phyloP scores from a whole-genome alignment of 441 rosid species.

The Erodium texanum region DNA sequence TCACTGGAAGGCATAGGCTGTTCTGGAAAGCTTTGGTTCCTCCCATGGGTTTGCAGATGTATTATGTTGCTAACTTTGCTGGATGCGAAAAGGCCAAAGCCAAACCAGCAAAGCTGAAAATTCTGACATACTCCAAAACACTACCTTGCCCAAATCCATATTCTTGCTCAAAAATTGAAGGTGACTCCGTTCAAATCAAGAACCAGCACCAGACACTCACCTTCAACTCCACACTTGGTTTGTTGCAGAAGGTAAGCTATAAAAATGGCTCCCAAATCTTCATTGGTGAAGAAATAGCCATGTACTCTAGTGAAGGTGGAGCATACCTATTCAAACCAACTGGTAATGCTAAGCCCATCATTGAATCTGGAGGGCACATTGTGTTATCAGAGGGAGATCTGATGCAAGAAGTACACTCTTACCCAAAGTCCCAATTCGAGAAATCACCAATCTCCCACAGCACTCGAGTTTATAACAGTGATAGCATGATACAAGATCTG shows the following conservation, averaged over 20 bases:
- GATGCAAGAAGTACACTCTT: conserved; percentile 75
- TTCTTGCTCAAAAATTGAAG: conserved; percentile 57
- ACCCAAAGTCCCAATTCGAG: conserved; percentile 62
- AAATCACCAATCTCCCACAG: conserved; percentile 64
- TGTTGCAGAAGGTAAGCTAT: conserved; percentile 48
- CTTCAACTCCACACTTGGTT: conserved; percentile 52
- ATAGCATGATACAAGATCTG: conserved; percentile 45
- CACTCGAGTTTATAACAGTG: conserved; percentile 65
- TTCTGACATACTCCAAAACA: conserved; percentile 35
- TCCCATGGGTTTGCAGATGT: conserved; percentile 76
- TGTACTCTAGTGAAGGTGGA: conserved; percentile 78
- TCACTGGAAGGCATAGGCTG: conserved; percentile 80
- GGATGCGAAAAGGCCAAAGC: conserved; percentile 87
- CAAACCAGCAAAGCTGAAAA: conserved; percentile 50
- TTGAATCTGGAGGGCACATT: conserved; percentile 47
- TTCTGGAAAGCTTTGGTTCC: conserved; percentile 91
- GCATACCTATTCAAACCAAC: conserved; percentile 82
- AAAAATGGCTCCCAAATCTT: conserved; percentile 39
- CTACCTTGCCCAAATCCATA: conserved; percentile 71
- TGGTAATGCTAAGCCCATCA: conserved; percentile 65
- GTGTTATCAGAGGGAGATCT: conserved; percentile 62
- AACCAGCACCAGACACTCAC: conserved; percentile 68
- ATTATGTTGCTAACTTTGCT: conserved; percentile 69
- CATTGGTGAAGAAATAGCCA: conserved; percentile 66
- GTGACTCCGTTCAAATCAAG: conserved; percentile 44